phyloP scores from a whole-genome alignment of 1,284 basidiomycete genomes.

The Ustilago lituana region DNA sequence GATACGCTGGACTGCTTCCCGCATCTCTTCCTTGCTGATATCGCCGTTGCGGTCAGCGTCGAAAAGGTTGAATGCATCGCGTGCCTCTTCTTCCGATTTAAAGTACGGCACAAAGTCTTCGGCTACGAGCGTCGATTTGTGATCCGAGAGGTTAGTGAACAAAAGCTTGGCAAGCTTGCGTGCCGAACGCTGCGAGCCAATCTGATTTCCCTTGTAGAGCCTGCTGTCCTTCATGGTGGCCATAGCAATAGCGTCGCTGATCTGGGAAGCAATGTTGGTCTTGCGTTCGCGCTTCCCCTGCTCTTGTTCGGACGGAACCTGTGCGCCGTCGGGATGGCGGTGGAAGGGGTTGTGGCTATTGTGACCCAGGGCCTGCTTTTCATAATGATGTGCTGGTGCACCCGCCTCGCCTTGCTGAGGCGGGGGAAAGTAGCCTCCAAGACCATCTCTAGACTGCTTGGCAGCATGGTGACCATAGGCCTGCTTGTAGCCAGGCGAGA shows the following conservation, averaged over 20 bases:
- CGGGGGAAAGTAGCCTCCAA: conserved; percentile 54
- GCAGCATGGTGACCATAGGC: conserved; percentile 27
- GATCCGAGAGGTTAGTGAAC: conserved; percentile 71
- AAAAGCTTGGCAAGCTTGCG: conserved; percentile 78
- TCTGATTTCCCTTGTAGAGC: conserved; percentile 53
- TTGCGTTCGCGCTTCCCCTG: conserved; percentile 39
- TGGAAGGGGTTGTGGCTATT: conserved; percentile 21
- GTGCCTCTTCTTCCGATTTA: conserved; percentile 76
- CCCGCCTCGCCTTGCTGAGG: conserved; percentile 18
- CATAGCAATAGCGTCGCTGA: conserved; percentile 58
- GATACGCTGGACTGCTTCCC: conserved; percentile 82
- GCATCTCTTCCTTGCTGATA: conserved; percentile 82
- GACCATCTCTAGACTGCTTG: conserved; percentile 51
- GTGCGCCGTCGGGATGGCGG: conserved; percentile 32
- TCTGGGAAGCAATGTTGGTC: conserved; percentile 54
- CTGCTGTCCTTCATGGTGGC: conserved; percentile 65
- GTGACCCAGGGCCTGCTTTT: conserved; percentile 12
- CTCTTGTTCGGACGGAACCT: no score
- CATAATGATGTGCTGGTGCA: neutral
- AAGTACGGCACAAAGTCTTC: conserved; percentile 77
- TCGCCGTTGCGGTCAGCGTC: conserved; percentile 86
- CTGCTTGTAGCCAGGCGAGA: conserved; percentile 50
- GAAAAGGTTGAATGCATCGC: conserved; percentile 78
- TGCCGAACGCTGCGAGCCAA: conserved; percentile 74
- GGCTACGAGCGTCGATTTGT: conserved; percentile 69